Base-by-base conservation (phyloP, 768 basidiomycete species). In the Guyanaporus albipodus region DNA sequence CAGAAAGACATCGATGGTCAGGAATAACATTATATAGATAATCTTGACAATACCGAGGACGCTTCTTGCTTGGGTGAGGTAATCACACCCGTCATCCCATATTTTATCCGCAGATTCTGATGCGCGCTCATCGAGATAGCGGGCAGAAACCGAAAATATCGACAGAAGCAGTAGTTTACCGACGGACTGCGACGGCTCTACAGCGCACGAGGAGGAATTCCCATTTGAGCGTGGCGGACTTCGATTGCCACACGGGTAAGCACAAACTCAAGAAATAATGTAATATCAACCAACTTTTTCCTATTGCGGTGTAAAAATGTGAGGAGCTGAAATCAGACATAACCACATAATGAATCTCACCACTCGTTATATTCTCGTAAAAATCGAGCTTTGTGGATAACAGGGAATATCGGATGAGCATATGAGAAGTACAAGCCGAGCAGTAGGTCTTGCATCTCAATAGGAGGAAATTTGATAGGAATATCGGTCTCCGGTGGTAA, bases 321-420 rank as follows among this genome's bases (percentile, higher is more conserved):
- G 33, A 57, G 53, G 9, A 43, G 38, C 22, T 27, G 34, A n/a
- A 8, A 9, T 7, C 10, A 47, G n/a, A 40, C 10, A 22, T 12
- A 27, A 38, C 27, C 10, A 44, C 1, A 42, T 8, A 45, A 26
- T 48, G 53, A 21, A 42, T 27, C 67, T 55, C 54, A 80, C 82
- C 75, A 75, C 14, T 69, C 65, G 31, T 72, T 68, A 59, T 79
- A 91, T 52, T 86, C 82, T 15, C 75, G 64, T 54, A 87, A 61
- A 63, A 92, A 91, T 18, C 78, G 75, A 11, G 66, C 68, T 65
- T 83, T 87, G 64, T 88, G 80, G n/a, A 92, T 67, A 37, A 93
- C 73, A 7, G 91, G 92, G 56, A 88, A 87, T 42, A 82, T 73
- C 6, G 91, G 90, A 55, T 94, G 91, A 24, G 87, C 82, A 57